Percentiles rank a stretch among this genome's conserved stretches.
phyloP scores from a whole-genome alignment of 192 early-diverging fungal species.

The Phycomyces nitens region DNA sequence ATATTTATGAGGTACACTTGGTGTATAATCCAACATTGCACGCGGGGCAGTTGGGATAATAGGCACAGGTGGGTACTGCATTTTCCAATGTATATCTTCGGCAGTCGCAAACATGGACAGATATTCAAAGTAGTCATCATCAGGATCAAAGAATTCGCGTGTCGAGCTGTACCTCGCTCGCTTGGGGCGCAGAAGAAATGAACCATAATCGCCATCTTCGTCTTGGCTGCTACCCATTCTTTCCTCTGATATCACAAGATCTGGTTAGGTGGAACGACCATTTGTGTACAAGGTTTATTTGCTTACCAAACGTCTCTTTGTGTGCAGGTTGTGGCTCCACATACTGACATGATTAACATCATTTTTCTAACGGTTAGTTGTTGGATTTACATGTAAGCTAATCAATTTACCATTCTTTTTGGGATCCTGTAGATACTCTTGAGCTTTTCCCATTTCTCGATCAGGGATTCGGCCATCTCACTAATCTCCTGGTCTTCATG shows the following conservation, averaged over 20 bases:
- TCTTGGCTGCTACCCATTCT: neutral
- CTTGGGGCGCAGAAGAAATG: conserved; percentile 6
- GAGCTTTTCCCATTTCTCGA: conserved; percentile 50
- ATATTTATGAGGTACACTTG: too few relatives aligned
- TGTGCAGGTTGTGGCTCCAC: conserved; percentile 11
- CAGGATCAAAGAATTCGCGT: conserved; percentile 32
- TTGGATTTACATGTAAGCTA: neutral
- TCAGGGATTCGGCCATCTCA: conserved; percentile 44
- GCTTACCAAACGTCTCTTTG: neutral
- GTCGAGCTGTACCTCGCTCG: conserved; percentile 13
- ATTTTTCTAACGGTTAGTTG: neutral
- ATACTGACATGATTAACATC: neutral
- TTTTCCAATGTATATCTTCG: conserved; percentile 16
- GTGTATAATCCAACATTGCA: conserved; percentile 18
- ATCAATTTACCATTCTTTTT: conserved; percentile 38
- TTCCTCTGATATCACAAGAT: conserved; percentile 14
- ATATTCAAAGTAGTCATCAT: conserved; percentile 31
- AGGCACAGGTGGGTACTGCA: conserved; percentile 13
- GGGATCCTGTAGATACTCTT: conserved; percentile 56
- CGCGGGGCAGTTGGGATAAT: conserved; percentile 29
- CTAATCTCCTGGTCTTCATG: conserved; percentile 46
- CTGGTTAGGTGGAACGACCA: conserved; percentile 8
- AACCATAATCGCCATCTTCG: neutral
- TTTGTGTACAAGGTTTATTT: conserved; percentile 12
- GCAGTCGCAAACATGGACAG: conserved; percentile 10